Base-by-base conservation (phyloP, 331 rosid species). In the Rhamnella rubrinervis region DNA sequence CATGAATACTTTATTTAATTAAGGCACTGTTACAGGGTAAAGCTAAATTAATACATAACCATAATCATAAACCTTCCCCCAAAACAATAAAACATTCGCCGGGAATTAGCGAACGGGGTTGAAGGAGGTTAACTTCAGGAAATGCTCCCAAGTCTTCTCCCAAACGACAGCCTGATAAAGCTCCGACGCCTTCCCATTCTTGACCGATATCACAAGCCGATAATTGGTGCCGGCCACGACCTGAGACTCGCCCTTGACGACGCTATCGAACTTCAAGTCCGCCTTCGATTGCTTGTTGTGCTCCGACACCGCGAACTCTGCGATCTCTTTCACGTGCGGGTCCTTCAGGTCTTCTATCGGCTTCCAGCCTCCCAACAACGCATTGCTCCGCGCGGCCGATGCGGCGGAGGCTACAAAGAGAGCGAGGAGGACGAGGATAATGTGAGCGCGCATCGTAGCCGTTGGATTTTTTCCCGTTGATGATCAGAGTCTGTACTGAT, bases 161-260 rank as follows among this genome's bases (percentile, higher is more conserved):
- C 75, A 84, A 4, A 89, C 90, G 2, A 72, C 1, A 13, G 88
- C 92, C 17, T 63, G 52, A 39, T 84, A 89, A 6, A 64, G 31
- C 14, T 59, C 63, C 7, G 76, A 1, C 41, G 17, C 64, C 38
- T 66, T 39, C 17, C 52, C 71, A 2, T 67, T 80, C 6, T 70
- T 73, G 6, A 83, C 80, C n/a, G 60, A 39, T 25, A 84, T 25
- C 10, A 76, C 67, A 5, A 89, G 85, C 56, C 81, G 82, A 53
- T 80, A 89, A 51, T 84, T 89, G 18, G 65, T 74, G 2, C 90
- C 96, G 5, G 92, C 40, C 5, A 89, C 96, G 14, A 86, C 92
- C 72, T 86, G 92, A 6, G 70, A 44, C 68, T 82, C 81, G 12
- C 90, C 96, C 47, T 66, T 65, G n/a, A 82, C 39, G 15, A 85